Conservation (phyloP, 345 rosid genomes). For the Lepidium africanum region DNA sequence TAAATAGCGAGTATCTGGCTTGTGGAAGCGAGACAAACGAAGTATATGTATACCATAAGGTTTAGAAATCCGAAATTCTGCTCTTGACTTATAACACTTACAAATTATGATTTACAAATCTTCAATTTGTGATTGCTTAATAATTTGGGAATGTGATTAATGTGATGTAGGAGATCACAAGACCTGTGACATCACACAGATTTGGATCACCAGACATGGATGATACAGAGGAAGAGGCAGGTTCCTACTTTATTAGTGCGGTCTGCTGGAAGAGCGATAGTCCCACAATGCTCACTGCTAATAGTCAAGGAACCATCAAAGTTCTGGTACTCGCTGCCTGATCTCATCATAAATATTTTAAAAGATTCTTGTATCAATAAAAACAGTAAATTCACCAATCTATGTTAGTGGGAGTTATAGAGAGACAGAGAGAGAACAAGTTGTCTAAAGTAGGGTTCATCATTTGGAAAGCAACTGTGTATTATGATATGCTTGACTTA, state of each 20-base stretch:
- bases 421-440: background rate
- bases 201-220: conserved; percentile 91
- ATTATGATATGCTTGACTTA: conserved; percentile 17
- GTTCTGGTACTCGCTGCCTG: conserved; percentile 80
- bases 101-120: background rate
- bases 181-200: conserved; percentile 72
- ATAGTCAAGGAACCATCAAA: conserved; percentile 98
- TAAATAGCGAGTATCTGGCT: conserved; percentile 74
- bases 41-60: conserved; percentile 96
- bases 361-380: conserved; percentile 8
- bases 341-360: conserved; percentile 4
- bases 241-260: conserved; percentile 85
- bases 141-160: background rate
- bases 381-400: background rate
- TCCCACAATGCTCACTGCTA: conserved; percentile 89
- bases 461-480: conserved; percentile 7
- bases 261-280: conserved; percentile 98
- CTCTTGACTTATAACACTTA: background rate
- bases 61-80: conserved; percentile 10
- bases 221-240: conserved; percentile 75
- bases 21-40: conserved; percentile 98
- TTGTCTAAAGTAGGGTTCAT: conserved; percentile 11
- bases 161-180: conserved; percentile 66
- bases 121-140: background rate
- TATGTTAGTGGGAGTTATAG: conserved; percentile 21